These are phyloP conservation scores for Gardenia jasminoides DNA, from an alignment of 257 asterid genomes.

Conservation along the genomic window DNA sequence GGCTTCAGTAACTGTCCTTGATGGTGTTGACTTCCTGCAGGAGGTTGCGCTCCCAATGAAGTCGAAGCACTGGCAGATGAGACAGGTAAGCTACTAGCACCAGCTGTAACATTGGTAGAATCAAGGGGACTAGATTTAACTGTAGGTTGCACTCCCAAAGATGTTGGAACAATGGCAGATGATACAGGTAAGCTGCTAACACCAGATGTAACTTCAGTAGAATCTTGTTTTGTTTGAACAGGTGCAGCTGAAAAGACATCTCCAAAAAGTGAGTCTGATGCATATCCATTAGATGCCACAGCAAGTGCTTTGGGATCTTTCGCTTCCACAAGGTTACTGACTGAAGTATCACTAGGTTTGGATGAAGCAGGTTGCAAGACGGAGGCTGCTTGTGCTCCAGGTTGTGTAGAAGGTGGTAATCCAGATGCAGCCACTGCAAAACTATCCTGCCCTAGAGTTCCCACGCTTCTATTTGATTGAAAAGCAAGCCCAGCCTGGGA, in stretches of 20 bases:
- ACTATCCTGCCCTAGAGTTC: conserved; percentile 47
- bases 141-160: conserved; percentile 46
- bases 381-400: conserved; percentile 40
- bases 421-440: conserved; percentile 28
- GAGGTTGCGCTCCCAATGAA: conserved; percentile 42
- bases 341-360: conserved; percentile 37
- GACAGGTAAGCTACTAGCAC: conserved; percentile 40
- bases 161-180: conserved; percentile 38
- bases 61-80: conserved; percentile 41
- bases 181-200: conserved; percentile 41
- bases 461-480: conserved; percentile 47
- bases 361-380: conserved; percentile 50
- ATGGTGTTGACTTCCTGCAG: conserved; percentile 44
- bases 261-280: conserved; percentile 55
- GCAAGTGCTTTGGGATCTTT: conserved; percentile 44
- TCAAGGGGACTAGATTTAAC: conserved; percentile 31
- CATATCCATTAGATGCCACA: conserved; percentile 60
- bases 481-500: conserved; percentile 44
- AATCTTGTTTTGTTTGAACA: conserved; percentile 44
- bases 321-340: conserved; percentile 41
- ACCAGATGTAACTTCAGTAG: conserved; percentile 32
- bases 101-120: conserved; percentile 27
- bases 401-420: conserved; percentile 41
- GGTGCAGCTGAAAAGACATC: conserved; percentile 57
- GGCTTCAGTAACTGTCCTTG: conserved; percentile 45